phyloP scores from a whole-genome alignment of 2,329 filamentous ascomycete genomes.

The Juglanconis juglandina region DNA sequence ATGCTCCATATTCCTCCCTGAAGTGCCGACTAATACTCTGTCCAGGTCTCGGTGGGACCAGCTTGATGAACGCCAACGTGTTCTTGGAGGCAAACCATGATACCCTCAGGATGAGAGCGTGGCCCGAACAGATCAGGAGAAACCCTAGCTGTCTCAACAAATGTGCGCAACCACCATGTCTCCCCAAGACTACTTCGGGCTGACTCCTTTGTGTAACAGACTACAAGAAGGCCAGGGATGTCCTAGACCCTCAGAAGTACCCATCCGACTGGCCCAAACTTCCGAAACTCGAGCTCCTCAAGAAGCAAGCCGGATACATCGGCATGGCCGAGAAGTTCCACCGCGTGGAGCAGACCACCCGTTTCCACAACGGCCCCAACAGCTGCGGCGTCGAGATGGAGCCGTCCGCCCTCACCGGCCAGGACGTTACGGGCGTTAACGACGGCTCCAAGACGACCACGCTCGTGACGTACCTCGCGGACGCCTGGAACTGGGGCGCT shows the following conservation, averaged over 20 bases:
- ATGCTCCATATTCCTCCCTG: background rate
- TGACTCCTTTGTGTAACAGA: slow-evolving; percentile 37
- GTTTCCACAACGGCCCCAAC: slow-evolving; percentile 59
- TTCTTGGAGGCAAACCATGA: slow-evolving; percentile 58
- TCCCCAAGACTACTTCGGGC: background rate
- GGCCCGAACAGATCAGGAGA: slow-evolving; percentile 56
- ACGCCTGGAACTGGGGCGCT: slow-evolving; percentile 70
- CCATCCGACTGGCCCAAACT: slow-evolving; percentile 55
- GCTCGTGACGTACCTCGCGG: slow-evolving; percentile 63
- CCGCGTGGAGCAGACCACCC: slow-evolving; percentile 58
- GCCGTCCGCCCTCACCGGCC: slow-evolving; percentile 56
- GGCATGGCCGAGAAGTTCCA: slow-evolving; percentile 52
- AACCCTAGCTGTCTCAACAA: slow-evolving; percentile 38
- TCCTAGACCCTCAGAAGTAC: slow-evolving; percentile 58
- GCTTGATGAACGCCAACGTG: slow-evolving; percentile 65
- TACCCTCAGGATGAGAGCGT: slow-evolving; percentile 50
- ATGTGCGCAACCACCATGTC: slow-evolving; percentile 38
- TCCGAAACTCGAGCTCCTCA: slow-evolving; percentile 55
- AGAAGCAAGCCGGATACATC: slow-evolving; percentile 52
- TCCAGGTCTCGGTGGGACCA: slow-evolving; percentile 61
- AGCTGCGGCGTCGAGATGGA: slow-evolving; percentile 63
- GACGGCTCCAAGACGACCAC: slow-evolving; percentile 67
- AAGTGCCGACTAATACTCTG: slow-evolving; percentile 8
- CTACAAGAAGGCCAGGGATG: slow-evolving; percentile 51
- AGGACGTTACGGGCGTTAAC: slow-evolving; percentile 63